Evolutionary conservation across 179 eudicot genomes (phyloP).

Genomic region (Spergularia azorica): DNA sequence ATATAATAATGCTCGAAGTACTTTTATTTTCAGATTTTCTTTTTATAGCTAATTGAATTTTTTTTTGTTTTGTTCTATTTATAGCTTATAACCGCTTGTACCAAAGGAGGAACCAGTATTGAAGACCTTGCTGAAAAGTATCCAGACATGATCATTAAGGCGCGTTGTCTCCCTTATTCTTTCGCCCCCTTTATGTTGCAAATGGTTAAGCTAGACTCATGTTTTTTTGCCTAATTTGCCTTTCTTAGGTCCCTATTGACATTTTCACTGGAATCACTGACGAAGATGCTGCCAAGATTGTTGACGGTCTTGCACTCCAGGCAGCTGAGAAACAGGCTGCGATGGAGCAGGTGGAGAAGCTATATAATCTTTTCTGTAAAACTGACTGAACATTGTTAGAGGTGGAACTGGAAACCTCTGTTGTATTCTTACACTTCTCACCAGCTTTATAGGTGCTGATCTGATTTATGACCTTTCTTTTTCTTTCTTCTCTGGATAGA

Average conservation of each 20-base stretch:
- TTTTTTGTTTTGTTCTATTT: slow-evolving; percentile 4
- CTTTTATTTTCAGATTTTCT: no score
- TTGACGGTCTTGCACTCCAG: slow-evolving; percentile 80
- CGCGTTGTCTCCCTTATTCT: slow-evolving; percentile 18
- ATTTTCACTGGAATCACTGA: slow-evolving; percentile 93
- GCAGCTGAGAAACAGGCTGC: slow-evolving; percentile 75
- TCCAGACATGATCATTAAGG: slow-evolving; percentile 98
- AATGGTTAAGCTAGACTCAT: slow-evolving; percentile 7
- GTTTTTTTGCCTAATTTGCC: slow-evolving; percentile 10
- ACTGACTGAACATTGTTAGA: slow-evolving; percentile 89
- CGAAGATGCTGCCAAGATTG: slow-evolving; percentile 97
- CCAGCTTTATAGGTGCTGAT: neutral
- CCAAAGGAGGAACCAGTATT: slow-evolving; percentile 94
- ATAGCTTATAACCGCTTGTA: slow-evolving; percentile 87
- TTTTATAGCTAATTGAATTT: no score
- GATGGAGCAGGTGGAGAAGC: slow-evolving; percentile 94
- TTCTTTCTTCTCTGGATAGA: slow-evolving; percentile 52
- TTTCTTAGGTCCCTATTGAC: slow-evolving; percentile 78
- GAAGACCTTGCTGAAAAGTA: slow-evolving; percentile 97
- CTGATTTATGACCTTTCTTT: slow-evolving; percentile 8
- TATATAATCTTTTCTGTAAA: slow-evolving; percentile 83
- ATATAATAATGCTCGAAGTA: no score
- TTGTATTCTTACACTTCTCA: neutral
- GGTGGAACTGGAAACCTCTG: no score
- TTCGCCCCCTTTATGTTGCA: neutral